These are phyloP conservation scores for Alternaria sp. DNA, from an alignment of 2,329 filamentous ascomycete genomes.

Conservation along the genomic window DNA sequence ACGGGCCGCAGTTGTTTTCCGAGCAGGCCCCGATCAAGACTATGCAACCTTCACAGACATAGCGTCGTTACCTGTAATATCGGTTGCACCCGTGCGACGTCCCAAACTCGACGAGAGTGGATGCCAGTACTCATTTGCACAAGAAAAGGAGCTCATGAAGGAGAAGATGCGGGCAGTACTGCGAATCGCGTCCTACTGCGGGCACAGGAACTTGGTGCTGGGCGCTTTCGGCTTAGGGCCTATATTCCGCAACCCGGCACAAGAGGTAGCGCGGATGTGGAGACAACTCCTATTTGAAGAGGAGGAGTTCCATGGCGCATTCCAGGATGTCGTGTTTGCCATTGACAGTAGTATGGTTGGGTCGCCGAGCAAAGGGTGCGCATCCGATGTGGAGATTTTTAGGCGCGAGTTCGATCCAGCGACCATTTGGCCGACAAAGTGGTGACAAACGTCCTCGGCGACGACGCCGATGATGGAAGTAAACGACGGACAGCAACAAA, in stretches of 20 bases:
- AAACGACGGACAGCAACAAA: conserved; percentile 1
- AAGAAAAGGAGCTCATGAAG: conserved; percentile 74
- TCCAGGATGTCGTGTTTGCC: conserved; percentile 57
- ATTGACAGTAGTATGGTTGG: conserved; percentile 52
- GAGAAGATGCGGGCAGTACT: conserved; percentile 77
- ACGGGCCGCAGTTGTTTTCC: conserved; percentile 67
- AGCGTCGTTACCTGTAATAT: conserved; percentile 72
- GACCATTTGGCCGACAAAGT: conserved; percentile 50
- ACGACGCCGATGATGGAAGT: conserved; percentile 1
- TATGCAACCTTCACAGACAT: conserved; percentile 56
- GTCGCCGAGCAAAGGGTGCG: conserved; percentile 41
- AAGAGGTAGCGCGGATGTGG: conserved; percentile 57
- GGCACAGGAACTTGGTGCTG: conserved; percentile 53
- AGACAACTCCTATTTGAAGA: conserved; percentile 55
- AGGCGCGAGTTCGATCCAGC: conserved; percentile 51
- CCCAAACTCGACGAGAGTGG: conserved; percentile 75
- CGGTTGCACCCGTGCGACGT: conserved; percentile 74
- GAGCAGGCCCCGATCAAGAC: conserved; percentile 66
- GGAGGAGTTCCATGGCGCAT: conserved; percentile 56
- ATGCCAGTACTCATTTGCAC: conserved; percentile 74
- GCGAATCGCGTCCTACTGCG: conserved; percentile 66
- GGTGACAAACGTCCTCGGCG: conserved; percentile 17
- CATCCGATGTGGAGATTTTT: conserved; percentile 54
- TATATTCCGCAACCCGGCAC: conserved; percentile 56
- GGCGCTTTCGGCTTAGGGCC: conserved; percentile 57